Evolutionary conservation across 2,329 filamentous ascomycete genomes (phyloP).

Genomic region (Cordyceps cateniannulata): DNA sequence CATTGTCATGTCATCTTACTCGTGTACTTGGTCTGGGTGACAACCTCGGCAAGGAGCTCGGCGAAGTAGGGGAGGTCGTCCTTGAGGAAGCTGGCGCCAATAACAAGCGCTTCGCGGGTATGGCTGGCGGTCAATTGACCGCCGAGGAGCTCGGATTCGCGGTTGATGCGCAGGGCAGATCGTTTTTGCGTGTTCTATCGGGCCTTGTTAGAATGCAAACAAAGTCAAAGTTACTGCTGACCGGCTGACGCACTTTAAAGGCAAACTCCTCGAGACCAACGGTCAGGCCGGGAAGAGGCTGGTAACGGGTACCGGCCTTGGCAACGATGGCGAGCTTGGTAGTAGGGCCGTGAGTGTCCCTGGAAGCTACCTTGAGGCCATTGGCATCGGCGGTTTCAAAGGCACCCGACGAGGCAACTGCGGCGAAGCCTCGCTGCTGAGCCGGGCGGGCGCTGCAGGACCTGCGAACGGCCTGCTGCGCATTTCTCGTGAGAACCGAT

Average conservation of each 20-base stretch:
- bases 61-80: conserved; percentile 96
- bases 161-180: conserved; percentile 84
- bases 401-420: conserved; percentile 61
- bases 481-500: conserved; percentile 52
- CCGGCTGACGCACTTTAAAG: conserved; percentile 66
- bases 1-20: conserved; percentile 41
- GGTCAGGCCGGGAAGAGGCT: conserved; percentile 82
- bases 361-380: conserved; percentile 87
- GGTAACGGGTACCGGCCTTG: conserved; percentile 90
- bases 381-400: conserved; percentile 82
- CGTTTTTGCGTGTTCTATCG: conserved; percentile 75
- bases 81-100: conserved; percentile 91
- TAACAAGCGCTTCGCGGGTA: conserved; percentile 85
- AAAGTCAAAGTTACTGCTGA: conserved; percentile 38
- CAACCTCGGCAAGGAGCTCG: conserved; percentile 88
- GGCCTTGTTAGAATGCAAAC: conserved; percentile 23
- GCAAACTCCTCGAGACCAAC: conserved; percentile 91
- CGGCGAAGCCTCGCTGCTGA: conserved; percentile 49
- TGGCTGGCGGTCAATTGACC: conserved; percentile 83
- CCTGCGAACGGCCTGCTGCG: conserved; percentile 51
- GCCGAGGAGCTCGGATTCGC: conserved; percentile 92
- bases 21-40: conserved; percentile 80
- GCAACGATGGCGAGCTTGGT: conserved; percentile 87
- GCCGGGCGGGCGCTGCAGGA: conserved; percentile 49
- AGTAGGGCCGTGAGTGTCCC: conserved; percentile 82